Conservation (phyloP, 257 asterid species). For the Nicotiana otophora region DNA sequence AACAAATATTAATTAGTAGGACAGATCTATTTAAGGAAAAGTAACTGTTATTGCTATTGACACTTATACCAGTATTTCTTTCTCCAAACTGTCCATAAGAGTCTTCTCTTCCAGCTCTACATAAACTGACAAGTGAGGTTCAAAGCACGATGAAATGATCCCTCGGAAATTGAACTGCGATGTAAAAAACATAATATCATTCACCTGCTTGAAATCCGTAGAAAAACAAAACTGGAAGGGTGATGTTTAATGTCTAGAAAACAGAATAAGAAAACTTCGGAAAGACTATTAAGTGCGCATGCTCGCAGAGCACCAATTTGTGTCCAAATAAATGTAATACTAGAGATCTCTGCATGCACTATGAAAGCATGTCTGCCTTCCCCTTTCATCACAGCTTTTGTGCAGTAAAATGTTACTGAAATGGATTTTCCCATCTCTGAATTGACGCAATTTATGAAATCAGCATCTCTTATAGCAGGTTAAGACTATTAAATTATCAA, state of each 20-base stretch:
- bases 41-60: slow-evolving; percentile 10
- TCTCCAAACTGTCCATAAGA: slow-evolving; percentile 93
- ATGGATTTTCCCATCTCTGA: background rate
- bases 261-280: background rate
- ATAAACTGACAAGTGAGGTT: slow-evolving; percentile 82
- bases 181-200: slow-evolving; percentile 20
- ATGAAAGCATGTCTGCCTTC: background rate
- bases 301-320: background rate
- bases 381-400: background rate
- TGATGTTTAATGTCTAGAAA: slow-evolving; percentile 10
- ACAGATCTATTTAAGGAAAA: background rate
- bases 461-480: background rate
- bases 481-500: background rate
- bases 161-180: slow-evolving; percentile 96
- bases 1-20: slow-evolving; percentile 16
- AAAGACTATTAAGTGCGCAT: background rate
- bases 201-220: slow-evolving; percentile 5
- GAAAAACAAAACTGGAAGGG: slow-evolving; percentile 14
- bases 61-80: slow-evolving; percentile 71
- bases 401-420: background rate
- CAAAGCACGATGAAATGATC: slow-evolving; percentile 95
- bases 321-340: background rate
- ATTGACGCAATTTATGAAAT: background rate
- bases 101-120: slow-evolving; percentile 97
- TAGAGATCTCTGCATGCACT: background rate